These are phyloP conservation scores for Colletotrichum musicola DNA, from an alignment of 2,329 filamentous ascomycete genomes.

Conservation along the genomic window DNA sequence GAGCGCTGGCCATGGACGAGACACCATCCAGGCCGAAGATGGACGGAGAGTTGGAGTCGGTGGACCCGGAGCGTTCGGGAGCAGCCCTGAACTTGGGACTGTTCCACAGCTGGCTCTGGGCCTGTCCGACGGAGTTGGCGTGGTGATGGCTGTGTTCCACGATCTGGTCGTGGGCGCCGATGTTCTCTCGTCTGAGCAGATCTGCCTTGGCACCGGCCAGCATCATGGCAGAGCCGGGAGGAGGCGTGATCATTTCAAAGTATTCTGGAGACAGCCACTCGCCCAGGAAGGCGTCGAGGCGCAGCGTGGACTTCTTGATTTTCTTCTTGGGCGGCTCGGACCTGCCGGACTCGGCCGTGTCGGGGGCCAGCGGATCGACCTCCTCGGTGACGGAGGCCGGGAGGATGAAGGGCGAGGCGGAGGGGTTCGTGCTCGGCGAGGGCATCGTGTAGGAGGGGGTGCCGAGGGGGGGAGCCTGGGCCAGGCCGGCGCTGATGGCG, in stretches of 20 bases:
- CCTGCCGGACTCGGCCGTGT: slow-evolving; percentile 31
- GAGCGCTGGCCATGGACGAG: slow-evolving; percentile 50
- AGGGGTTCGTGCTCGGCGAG: slow-evolving; percentile 42
- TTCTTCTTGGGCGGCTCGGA: slow-evolving; percentile 36
- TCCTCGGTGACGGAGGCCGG: slow-evolving; percentile 32
- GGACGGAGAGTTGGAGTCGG: slow-evolving; percentile 37
- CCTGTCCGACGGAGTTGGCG: slow-evolving; percentile 35
- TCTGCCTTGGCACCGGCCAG: slow-evolving; percentile 89
- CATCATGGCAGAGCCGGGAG: slow-evolving; percentile 89
- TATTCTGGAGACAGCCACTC: slow-evolving; percentile 97
- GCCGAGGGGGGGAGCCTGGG: slow-evolving; percentile 64
- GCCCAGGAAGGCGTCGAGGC: slow-evolving; percentile 91
- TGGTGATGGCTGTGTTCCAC: slow-evolving; percentile 34
- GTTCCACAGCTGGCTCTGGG: slow-evolving; percentile 53
- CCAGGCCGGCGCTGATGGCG: slow-evolving; percentile 87
- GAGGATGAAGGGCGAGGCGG: slow-evolving; percentile 30
- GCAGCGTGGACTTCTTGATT: slow-evolving; percentile 72
- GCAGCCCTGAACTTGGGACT: slow-evolving; percentile 39
- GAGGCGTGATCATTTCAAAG: slow-evolving; percentile 91
- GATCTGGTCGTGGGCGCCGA: slow-evolving; percentile 56
- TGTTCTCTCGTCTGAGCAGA: slow-evolving; percentile 81
- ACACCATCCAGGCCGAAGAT: slow-evolving; percentile 44
- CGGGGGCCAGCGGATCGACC: slow-evolving; percentile 21
- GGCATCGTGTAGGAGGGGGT: slow-evolving; percentile 49
- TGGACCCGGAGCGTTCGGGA: slow-evolving; percentile 37